Percentiles rank a stretch among this genome's conserved stretches.
phyloP scores from a whole-genome alignment of 1,139 yeast species.

The Sugiyamaella neomexicana region DNA sequence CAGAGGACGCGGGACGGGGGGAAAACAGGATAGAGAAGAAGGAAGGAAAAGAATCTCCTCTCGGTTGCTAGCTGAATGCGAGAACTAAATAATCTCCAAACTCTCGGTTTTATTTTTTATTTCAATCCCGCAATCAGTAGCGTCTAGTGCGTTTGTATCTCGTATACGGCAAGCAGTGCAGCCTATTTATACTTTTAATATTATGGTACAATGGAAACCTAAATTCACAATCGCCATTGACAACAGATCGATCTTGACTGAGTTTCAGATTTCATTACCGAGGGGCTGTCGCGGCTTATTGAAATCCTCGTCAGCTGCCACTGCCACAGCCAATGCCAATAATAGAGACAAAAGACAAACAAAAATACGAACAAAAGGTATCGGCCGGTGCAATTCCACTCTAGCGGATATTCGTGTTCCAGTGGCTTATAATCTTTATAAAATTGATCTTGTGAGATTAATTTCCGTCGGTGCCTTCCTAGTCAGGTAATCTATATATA shows the following conservation, averaged over 20 bases:
- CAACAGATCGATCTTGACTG: slow-evolving; percentile 7
- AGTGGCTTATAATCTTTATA: too few relatives aligned
- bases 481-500: not conserved
- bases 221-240: not conserved
- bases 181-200: slow-evolving; percentile 6
- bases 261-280: slow-evolving; percentile 9
- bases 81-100: too few relatives aligned
- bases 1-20: too few relatives aligned
- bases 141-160: too few relatives aligned
- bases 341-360: not conserved
- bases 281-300: not conserved
- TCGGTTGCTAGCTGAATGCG: too few relatives aligned
- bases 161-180: too few relatives aligned
- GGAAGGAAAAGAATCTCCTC: not conserved
- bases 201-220: slow-evolving; percentile 7
- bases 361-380: not conserved
- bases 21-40: not conserved
- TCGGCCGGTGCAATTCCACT: not conserved
- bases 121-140: too few relatives aligned
- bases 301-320: too few relatives aligned
- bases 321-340: too few relatives aligned
- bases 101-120: too few relatives aligned
- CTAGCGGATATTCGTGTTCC: not conserved
- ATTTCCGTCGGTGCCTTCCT: not conserved
- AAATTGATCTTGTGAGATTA: not conserved